Evolutionary conservation across 805 yeast genomes (phyloP).

Genomic region (Metschnikowia peoriensis): DNA sequence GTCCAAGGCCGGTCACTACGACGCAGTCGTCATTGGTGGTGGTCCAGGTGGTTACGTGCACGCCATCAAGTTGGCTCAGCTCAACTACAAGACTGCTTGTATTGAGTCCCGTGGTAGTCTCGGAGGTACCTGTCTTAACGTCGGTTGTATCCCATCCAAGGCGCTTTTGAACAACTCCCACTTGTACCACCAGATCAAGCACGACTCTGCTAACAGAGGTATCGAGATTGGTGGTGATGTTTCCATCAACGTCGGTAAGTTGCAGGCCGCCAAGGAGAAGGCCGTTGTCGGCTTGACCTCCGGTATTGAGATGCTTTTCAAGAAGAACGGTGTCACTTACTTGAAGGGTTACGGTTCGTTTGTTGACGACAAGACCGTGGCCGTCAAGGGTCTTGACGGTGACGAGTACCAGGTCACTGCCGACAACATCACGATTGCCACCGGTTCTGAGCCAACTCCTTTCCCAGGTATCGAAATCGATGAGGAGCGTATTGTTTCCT

Average conservation of each 20-base stretch:
- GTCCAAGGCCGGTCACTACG: slow-evolving; percentile 60
- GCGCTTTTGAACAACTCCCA: slow-evolving; percentile 94
- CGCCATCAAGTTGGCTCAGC: slow-evolving; percentile 97
- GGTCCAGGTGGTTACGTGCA: slow-evolving; percentile 99
- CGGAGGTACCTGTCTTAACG: slow-evolving; percentile 98
- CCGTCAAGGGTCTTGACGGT: slow-evolving; percentile 86
- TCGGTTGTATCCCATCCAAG: slow-evolving; percentile 98
- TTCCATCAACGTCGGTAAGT: slow-evolving; percentile 66
- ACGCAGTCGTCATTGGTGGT: slow-evolving; percentile 94
- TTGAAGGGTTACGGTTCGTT: slow-evolving; percentile 92
- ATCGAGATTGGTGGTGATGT: slow-evolving; percentile 79
- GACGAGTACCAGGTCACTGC: slow-evolving; percentile 74
- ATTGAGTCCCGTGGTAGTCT: slow-evolving; percentile 93
- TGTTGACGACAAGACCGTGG: slow-evolving; percentile 71
- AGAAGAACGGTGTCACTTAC: slow-evolving; percentile 92
- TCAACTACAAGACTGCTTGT: slow-evolving; percentile 93
- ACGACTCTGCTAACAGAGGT: slow-evolving; percentile 85
- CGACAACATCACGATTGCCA: slow-evolving; percentile 89
- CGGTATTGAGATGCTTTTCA: slow-evolving; percentile 92
- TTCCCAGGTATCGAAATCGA: slow-evolving; percentile 98
- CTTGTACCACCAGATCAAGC: slow-evolving; percentile 81
- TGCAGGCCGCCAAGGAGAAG: slow-evolving; percentile 90
- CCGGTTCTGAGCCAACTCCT: slow-evolving; percentile 98
- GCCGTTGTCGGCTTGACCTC: slow-evolving; percentile 87
- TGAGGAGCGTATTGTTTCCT: slow-evolving; percentile 94